Percentiles rank a stretch among this genome's conserved stretches.
Conservation (phyloP, 2,329 filamentous ascomycete genomes). For the Colletotrichum simmondsii region DNA sequence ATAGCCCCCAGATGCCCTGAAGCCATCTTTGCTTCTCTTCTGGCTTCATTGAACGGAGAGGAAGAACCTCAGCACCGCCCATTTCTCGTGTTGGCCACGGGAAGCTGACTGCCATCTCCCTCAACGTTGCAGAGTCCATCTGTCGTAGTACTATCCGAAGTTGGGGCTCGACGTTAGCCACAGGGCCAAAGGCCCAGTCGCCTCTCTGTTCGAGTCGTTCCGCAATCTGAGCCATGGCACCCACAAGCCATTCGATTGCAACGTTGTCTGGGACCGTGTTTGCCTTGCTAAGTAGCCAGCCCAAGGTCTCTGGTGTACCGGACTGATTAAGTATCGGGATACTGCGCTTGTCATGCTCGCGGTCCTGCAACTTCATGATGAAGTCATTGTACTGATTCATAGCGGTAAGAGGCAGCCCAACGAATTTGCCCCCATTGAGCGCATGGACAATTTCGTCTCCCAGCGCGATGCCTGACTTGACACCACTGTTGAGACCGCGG, state of each 20-base stretch:
- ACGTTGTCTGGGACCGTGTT: slow-evolving; percentile 44
- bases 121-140: slow-evolving; percentile 42
- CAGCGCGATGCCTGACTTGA: slow-evolving; percentile 48
- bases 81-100: slow-evolving; percentile 50
- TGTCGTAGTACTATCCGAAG: slow-evolving; percentile 46
- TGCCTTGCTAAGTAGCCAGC: slow-evolving; percentile 47
- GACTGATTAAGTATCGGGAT: slow-evolving; percentile 49
- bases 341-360: slow-evolving; percentile 49
- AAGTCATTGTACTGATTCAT: slow-evolving; percentile 49
- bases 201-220: slow-evolving; percentile 43
- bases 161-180: slow-evolving; percentile 44
- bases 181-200: slow-evolving; percentile 44
- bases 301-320: slow-evolving; percentile 46
- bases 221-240: slow-evolving; percentile 46
- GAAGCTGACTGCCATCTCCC: slow-evolving; percentile 49
- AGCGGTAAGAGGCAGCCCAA: slow-evolving; percentile 43
- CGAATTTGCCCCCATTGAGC: slow-evolving; percentile 42
- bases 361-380: slow-evolving; percentile 46
- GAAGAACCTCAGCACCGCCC: slow-evolving; percentile 47
- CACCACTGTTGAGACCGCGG: slow-evolving; percentile 48
- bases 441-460: slow-evolving; percentile 49
- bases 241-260: slow-evolving; percentile 47
- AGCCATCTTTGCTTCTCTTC: slow-evolving; percentile 49
- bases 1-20: slow-evolving; percentile 42
- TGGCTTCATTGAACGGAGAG: slow-evolving; percentile 47